Evolutionary conservation across 441 rosid species (phyloP), one percentile per base, ranked within the genome.

Genomic region (Raphanus hybrid): DNA sequence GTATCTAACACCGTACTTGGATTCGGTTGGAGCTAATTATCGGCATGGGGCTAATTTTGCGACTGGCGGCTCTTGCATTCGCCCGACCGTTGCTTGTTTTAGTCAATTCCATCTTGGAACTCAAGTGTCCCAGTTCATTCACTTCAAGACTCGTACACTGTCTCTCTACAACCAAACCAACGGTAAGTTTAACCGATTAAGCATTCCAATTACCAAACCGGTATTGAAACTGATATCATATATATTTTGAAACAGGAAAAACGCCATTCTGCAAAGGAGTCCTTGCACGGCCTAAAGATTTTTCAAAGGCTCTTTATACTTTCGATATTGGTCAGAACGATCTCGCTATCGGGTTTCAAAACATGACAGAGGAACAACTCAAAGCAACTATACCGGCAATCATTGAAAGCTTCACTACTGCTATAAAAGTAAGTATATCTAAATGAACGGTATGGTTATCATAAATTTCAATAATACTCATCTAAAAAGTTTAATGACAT

Each of bases 241-340:
- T 20, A 20, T 57, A 9, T 29, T 5, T 29, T 20, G 3, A 20
- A 57, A 10, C 78, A 85, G 91, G 85, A 64, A 81, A 78, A 62
- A 68, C 75, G 5, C 79, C 79, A 52, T 74, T 83, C 26, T 79
- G 82, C 72, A 76, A 79, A 79, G 73, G 70, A 79, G 83, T 69
- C 62, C 80, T 92, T 41, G 91, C 97, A 2, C 84, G 88, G 66
- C 92, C 92, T n/a, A 76, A 80, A 57, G 90, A 90, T 39, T 94
- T 94, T 81, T 77, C 93, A 20, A 83, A 78, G 81, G 91, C 92
- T 60, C 82, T 92, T 20, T 90, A 91, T 80, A 87, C 87, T 15
- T 78, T 92, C 3, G 98, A 95, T 80, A 87, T 91, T 0, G 99
- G 97, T 20, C 98, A 92, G 64, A 94, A 94, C 61, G 99, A 94